A percentile compares a stretch with the other conserved stretches of the same genome.
These are phyloP conservation scores for Avena sativa DNA, from an alignment of 176 grass and related monocot species.

Conservation along the genomic window DNA sequence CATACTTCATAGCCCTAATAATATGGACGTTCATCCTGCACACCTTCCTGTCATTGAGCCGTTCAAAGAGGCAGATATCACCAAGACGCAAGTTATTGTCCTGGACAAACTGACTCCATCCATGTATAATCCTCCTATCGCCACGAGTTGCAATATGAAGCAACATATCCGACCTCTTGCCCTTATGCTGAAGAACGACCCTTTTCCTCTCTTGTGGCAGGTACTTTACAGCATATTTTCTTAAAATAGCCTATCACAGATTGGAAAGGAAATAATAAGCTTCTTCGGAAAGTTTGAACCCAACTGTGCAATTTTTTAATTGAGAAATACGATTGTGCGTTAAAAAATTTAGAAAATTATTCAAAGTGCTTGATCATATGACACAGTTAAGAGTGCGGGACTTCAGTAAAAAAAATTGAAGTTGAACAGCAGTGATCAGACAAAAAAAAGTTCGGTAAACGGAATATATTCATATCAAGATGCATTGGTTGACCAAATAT, in stretches of 20 bases:
- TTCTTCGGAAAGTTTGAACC: background rate
- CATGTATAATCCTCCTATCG: background rate
- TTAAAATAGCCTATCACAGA: background rate
- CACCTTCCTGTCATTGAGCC: background rate
- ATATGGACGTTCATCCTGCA: background rate
- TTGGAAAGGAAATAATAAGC: background rate
- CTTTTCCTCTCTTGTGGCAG: constrained; percentile 11
- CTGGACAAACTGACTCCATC: constrained; percentile 12
- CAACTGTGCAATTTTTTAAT: background rate
- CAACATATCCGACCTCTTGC: background rate
- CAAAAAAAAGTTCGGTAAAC: too few species aligned
- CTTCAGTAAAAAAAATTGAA: background rate
- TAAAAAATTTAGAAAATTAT: too few species aligned
- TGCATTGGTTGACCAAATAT: background rate
- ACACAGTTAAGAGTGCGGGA: too few species aligned
- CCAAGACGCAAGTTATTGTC: background rate
- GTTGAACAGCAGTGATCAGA: background rate
- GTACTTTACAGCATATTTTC: constrained; percentile 1
- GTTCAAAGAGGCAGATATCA: background rate
- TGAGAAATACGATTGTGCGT: too few species aligned
- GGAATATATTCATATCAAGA: too few species aligned
- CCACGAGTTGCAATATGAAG: background rate
- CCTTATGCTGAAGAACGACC: background rate
- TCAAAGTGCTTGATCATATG: too few species aligned
- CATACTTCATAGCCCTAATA: background rate